Evolutionary conservation across 2,329 filamentous ascomycete species (phyloP), one percentile per base, ranked within the genome.

Genomic region (Scedosporium aurantiacum): DNA sequence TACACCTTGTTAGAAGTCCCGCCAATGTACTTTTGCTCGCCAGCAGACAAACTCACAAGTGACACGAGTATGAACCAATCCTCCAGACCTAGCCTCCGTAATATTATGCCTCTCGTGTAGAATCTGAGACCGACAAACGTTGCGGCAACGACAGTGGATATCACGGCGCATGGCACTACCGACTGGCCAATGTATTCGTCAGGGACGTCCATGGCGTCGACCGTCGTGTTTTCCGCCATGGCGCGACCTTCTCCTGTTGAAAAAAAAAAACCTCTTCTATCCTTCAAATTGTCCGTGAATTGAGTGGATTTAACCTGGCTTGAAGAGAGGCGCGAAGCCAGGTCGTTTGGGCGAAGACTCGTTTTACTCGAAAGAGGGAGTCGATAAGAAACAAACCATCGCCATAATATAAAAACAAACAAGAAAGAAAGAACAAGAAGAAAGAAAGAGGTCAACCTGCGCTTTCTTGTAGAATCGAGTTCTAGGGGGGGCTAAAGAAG

Each of bases 41-140:
- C 16, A 8, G 18, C 18, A 18, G 10, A 8, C 6, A 12, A 43
- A 50, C 56, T 45, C 32, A 58, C 65, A 27, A 73, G 63, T 2
- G 72, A 68, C 14, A 69, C 62, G 16, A 75, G 45, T 55, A 73
- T 70, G 23, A 68, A 66, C 67, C 70, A 73, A 63, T 75, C 72
- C 58, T 74, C 72, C 21, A 66, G 57, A 57, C 69, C 70, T 61
- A 73, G 67, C 54, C 70, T 67, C 63, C 70, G 71, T 28, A 73
- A 68, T 58, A 74, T 63, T 10, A 66, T 63, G 14, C 66, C 64
- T 60, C 72, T 65, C n/a, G 72, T 72, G 60, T 70, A 74, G 58
- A 75, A 67, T 8, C 72, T 71, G 43, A 72, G 55, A 4, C 63
- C 62, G 14, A 72, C 67, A 41, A 71, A 64, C 1, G 68, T 41